Conservation (phyloP, 2,329 filamentous ascomycete genomes). For the Colletotrichum limetticola region DNA sequence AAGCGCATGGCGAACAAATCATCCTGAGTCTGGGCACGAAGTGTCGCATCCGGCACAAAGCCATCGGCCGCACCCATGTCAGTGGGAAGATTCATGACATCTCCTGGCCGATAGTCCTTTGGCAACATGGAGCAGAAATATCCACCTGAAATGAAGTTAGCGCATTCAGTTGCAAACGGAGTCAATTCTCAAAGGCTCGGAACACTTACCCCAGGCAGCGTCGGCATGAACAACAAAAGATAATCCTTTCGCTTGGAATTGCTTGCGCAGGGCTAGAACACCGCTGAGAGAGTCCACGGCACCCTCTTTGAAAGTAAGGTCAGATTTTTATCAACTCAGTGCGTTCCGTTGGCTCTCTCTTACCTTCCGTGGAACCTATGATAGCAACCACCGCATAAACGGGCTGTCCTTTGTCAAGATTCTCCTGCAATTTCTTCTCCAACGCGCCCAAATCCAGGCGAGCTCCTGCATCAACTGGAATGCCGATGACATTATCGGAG, state of each 20-base stretch:
- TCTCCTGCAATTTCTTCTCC: neutral
- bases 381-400: neutral
- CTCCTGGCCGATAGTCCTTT: neutral
- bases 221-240: neutral
- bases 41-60: neutral
- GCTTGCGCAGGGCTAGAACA: neutral
- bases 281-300: neutral
- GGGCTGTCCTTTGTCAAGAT: neutral
- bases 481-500: neutral
- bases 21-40: neutral
- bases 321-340: neutral
- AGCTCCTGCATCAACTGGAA: neutral
- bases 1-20: constrained; percentile 33
- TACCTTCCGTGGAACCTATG: neutral
- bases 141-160: neutral
- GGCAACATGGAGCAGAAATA: neutral
- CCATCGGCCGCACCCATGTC: neutral
- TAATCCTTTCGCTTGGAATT: neutral
- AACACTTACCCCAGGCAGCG: neutral
- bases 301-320: neutral
- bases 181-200: neutral
- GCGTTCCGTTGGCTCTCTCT: neutral
- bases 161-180: neutral
- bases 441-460: neutral
- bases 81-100: neutral